phyloP scores from a whole-genome alignment of 1,284 basidiomycete species.

The Sporisorium iseilematis-ciliati region DNA sequence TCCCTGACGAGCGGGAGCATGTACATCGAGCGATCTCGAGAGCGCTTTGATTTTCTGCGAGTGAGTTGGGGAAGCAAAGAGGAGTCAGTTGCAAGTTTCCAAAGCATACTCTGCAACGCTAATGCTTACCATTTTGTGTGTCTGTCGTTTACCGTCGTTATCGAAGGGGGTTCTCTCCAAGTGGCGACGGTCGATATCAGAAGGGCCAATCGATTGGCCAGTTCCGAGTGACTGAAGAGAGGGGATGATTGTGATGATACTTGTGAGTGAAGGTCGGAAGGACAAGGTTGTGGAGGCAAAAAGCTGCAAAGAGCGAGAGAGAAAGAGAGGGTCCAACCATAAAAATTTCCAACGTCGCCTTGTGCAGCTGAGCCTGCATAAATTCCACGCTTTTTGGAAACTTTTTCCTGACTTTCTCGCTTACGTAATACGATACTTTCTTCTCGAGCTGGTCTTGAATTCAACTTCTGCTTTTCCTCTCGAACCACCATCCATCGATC shows the following conservation, averaged over 20 bases:
- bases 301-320: not conserved
- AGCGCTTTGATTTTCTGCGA: slow-evolving; percentile 84
- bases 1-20: slow-evolving; percentile 76
- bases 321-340: slow-evolving; percentile 12
- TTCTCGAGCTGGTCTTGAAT: not conserved
- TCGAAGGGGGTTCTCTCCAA: not conserved
- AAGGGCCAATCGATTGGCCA: not conserved
- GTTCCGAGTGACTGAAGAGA: not conserved
- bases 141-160: not conserved
- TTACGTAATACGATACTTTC: slow-evolving; percentile 31
- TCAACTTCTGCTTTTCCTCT: not conserved
- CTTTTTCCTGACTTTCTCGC: slow-evolving; percentile 7
- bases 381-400: not conserved
- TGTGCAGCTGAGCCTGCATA: not conserved
- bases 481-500: slow-evolving; percentile 3
- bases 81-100: not conserved
- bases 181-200: not conserved
- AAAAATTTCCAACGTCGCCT: slow-evolving; percentile 6
- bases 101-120: not conserved
- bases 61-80: not conserved
- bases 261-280: not conserved
- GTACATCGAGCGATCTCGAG: slow-evolving; percentile 82
- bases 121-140: slow-evolving; percentile 15
- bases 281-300: slow-evolving; percentile 3
- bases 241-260: not conserved